A percentile compares a stretch with the other conserved stretches of the same genome.
phyloP scores from a whole-genome alignment of 148 eudicot genomes.

The Polygonum aviculare region DNA sequence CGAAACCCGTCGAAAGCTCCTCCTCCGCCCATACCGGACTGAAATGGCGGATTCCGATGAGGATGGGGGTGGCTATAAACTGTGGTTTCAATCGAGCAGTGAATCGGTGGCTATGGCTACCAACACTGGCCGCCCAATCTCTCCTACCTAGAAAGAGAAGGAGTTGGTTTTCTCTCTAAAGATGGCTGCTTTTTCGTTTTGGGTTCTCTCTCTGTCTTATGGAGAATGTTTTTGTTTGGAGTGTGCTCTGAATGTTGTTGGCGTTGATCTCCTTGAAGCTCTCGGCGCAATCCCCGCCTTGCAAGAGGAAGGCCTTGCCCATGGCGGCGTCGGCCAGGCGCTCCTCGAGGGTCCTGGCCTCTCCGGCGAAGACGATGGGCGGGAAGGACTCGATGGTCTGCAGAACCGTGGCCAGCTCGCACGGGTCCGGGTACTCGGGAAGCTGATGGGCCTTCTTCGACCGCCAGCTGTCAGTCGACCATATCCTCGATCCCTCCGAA shows the following conservation, averaged over 20 bases:
- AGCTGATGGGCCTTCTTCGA: slow-evolving; percentile 38
- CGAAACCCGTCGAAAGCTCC: no score
- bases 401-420: slow-evolving; percentile 30
- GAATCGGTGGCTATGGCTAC: no score
- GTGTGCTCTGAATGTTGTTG: slow-evolving; percentile 36
- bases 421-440: slow-evolving; percentile 49
- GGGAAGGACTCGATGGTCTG: slow-evolving; percentile 40
- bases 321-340: slow-evolving; percentile 39
- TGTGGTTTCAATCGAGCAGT: no score
- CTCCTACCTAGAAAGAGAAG: no score
- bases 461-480: slow-evolving; percentile 51
- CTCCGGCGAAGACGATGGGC: slow-evolving; percentile 56
- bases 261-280: slow-evolving; percentile 22
- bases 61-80: no score
- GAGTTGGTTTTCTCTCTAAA: no score
- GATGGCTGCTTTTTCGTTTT: no score
- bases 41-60: no score
- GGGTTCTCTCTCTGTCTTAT: no score
- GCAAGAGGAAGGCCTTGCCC: slow-evolving; percentile 48
- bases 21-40: no score
- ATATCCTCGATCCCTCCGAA: slow-evolving; percentile 11
- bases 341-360: slow-evolving; percentile 42
- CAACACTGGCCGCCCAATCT: no score
- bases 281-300: slow-evolving; percentile 64
- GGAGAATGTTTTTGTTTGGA: no score